Percentiles rank a stretch among this genome's conserved stretches.
These are phyloP conservation scores for Chytriomyces sp. DNA, from an alignment of 192 early-diverging fungal species.

Conservation along the genomic window DNA sequence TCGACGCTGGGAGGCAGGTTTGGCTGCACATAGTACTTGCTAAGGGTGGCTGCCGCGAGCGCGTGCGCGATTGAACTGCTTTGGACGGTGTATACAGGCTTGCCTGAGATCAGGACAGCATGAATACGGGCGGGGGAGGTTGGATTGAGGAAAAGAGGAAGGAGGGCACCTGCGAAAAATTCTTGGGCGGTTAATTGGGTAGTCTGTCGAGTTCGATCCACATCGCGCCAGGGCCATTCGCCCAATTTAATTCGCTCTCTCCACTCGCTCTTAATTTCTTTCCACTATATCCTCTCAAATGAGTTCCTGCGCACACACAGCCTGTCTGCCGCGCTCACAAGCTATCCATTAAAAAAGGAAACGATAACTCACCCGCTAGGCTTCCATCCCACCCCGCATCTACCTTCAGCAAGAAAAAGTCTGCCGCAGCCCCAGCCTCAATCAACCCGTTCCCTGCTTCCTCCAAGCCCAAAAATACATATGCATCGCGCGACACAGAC, in stretches of 20 bases:
- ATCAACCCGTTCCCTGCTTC: constrained; percentile 3
- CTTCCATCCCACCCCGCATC: constrained; percentile 20
- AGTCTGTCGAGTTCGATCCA: not conserved
- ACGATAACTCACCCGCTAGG: constrained; percentile 18
- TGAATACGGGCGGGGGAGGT: constrained; percentile 10
- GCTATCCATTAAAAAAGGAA: not conserved
- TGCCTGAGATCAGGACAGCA: constrained; percentile 38
- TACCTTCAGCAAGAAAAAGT: constrained; percentile 36
- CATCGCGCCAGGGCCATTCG: no score
- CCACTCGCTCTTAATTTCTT: no score
- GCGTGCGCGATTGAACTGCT: constrained; percentile 12
- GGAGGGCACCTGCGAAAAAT: constrained; percentile 31
- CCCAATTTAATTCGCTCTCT: no score
- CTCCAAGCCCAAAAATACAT: constrained; percentile 10
- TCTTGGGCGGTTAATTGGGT: not conserved
- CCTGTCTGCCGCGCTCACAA: no score
- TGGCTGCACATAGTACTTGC: constrained; percentile 32
- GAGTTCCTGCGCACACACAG: no score
- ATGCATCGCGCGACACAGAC: constrained; percentile 14
- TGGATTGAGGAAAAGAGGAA: constrained; percentile 23
- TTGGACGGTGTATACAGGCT: constrained; percentile 15
- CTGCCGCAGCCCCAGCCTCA: constrained; percentile 12
- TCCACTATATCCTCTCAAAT: no score
- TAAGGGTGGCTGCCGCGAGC: constrained; percentile 33
- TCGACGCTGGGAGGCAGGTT: constrained; percentile 29